Percentiles rank a stretch among this genome's conserved stretches.
Evolutionary conservation across 1,284 basidiomycete genomes (phyloP).

Genomic region (Boletus semigastroideus): DNA sequence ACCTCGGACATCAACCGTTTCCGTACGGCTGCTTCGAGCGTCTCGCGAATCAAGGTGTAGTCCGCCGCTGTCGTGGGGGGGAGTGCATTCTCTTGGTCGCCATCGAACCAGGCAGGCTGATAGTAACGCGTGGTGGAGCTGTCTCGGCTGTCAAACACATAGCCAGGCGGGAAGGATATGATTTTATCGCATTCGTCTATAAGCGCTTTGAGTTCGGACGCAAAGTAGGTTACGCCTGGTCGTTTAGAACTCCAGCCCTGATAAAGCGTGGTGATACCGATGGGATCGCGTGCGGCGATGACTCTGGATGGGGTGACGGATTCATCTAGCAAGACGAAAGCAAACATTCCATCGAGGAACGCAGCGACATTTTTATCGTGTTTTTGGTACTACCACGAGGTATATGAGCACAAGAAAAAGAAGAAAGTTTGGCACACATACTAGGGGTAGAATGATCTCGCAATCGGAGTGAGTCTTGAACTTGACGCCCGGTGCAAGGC

Average conservation of each 20-base stretch:
- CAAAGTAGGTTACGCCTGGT: slow-evolving; percentile 88
- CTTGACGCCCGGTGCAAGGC: slow-evolving; percentile 62
- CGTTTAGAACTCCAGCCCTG: slow-evolving; percentile 89
- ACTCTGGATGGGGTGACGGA: slow-evolving; percentile 86
- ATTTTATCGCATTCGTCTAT: slow-evolving; percentile 93
- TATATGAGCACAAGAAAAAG: slow-evolving; percentile 4
- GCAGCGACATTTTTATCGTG: slow-evolving; percentile 74
- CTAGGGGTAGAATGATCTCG: slow-evolving; percentile 93
- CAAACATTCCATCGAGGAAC: slow-evolving; percentile 98
- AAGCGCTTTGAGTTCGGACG: slow-evolving; percentile 95
- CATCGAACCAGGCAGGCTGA: slow-evolving; percentile 83
- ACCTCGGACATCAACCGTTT: slow-evolving; percentile 99
- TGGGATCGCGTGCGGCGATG: slow-evolving; percentile 95
- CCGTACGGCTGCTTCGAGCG: slow-evolving; percentile 89
- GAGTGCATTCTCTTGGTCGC: slow-evolving; percentile 60
- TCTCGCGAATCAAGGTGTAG: slow-evolving; percentile 72
- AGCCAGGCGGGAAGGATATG: slow-evolving; percentile 95
- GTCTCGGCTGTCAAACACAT: slow-evolving; percentile 87
- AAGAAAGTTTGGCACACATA: slow-evolving; percentile 41
- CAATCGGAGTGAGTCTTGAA: slow-evolving; percentile 99
- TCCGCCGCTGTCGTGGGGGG: slow-evolving; percentile 69
- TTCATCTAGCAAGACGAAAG: slow-evolving; percentile 95
- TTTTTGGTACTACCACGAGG: slow-evolving; percentile 77
- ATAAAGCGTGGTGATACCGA: slow-evolving; percentile 98
- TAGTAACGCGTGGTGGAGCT: slow-evolving; percentile 80